Conservation (phyloP, 192 early-diverging fungal species). For the Coemansia sp. region DNA sequence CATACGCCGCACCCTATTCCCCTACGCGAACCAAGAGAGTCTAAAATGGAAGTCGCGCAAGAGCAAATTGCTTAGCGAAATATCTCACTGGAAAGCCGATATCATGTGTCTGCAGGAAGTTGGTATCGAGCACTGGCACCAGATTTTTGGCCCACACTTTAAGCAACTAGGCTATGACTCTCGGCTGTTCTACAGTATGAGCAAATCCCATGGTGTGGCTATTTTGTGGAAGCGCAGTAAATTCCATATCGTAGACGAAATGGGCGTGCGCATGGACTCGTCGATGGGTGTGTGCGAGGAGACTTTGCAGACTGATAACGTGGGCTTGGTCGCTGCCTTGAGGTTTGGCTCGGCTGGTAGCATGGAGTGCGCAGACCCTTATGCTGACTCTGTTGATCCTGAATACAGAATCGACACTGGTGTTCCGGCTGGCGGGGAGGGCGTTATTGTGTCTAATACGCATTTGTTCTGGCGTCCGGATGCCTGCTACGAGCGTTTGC, state of each 20-base stretch:
- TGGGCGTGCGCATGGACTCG: conserved; percentile 28
- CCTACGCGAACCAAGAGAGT: conserved; percentile 58
- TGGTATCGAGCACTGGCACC: conserved; percentile 44
- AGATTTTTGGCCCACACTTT: conserved; percentile 24
- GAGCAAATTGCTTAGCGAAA: conserved; percentile 53
- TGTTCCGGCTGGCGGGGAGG: neutral
- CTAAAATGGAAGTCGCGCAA: conserved; percentile 60
- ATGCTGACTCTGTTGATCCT: conserved; percentile 20
- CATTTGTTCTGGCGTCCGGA: conserved; percentile 49
- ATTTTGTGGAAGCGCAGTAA: conserved; percentile 44
- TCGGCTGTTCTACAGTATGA: conserved; percentile 35
- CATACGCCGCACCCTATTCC: conserved; percentile 59
- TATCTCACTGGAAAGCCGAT: conserved; percentile 52
- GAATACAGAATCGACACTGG: conserved; percentile 12
- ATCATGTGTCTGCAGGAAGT: conserved; percentile 67
- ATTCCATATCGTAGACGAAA: conserved; percentile 35
- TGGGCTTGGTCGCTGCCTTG: conserved; percentile 40
- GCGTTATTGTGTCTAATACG: conserved; percentile 51
- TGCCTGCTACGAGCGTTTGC: conserved; percentile 51
- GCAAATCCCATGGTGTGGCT: conserved; percentile 40
- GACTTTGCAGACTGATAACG: conserved; percentile 42
- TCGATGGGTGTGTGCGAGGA: conserved; percentile 38
- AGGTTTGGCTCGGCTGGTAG: conserved; percentile 10
- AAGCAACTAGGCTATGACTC: conserved; percentile 35
- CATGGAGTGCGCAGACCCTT: conserved; percentile 4